Evolutionary conservation across 176 grass and related monocot genomes (phyloP), one percentile per base, ranked within the genome.

Genomic region (Alloteropsis semialata): DNA sequence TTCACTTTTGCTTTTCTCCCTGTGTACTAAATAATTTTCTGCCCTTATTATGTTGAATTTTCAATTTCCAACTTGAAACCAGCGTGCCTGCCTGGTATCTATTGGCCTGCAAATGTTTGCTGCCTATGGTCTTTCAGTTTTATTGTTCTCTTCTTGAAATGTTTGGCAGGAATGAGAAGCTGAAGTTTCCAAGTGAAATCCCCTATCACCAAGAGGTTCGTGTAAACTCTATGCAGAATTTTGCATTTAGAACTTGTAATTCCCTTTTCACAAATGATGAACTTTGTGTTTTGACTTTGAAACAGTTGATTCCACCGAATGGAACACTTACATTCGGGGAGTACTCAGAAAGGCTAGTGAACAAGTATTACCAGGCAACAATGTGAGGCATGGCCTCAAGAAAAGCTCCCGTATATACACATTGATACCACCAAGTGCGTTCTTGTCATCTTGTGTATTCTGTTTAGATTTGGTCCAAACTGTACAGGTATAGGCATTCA

Each of bases 291-390:
- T 89, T 16, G 60, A 81, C 29, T 41, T 48, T 69, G 72, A n/a
- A n/a, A 24, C 86, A 98, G 92, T 88, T 95, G 39, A 91, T 98
- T 48, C 86, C 81, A 81, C 92, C 88, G 49, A 88, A 91, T 42
- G 88, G 69, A 71, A 82, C 79, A 49, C 88, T 95, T 76, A 98
- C 92, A 32, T 98, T 98, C 68, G 92, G 95, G 27, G 92, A 98
- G 70, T 98, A 91, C 79, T 92, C 95, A 6, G 88, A 98, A 79
- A 86, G 63, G 74, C 84, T 98, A 22, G 69, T 89, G 28, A 82
- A 69, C 77, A 95, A 98, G 61, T 98, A 93, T 75, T 95, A 98
- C 82, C 70, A 86, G 33, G 70, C 60, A 78, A 79, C 62, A 44
- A 65, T 17, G 9, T 94, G 81, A 94, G 76, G 16, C 65, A 18